These are phyloP conservation scores for Wickerhamiella musiphila DNA, from an alignment of 805 yeast species.

Conservation along the genomic window DNA sequence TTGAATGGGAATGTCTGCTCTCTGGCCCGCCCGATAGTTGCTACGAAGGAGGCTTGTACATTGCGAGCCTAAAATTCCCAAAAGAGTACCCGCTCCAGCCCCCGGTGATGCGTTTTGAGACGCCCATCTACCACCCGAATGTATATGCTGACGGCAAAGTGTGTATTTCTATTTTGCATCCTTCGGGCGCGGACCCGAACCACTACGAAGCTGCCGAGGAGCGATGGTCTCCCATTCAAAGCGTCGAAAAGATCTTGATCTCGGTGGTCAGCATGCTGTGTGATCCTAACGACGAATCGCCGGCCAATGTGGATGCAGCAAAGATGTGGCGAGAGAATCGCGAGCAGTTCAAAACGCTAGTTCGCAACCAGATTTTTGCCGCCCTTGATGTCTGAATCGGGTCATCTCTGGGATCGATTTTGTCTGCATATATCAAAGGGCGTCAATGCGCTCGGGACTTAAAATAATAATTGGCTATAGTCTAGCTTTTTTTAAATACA, in stretches of 20 bases:
- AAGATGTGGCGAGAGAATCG: slow-evolving; percentile 85
- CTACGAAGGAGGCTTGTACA: slow-evolving; percentile 76
- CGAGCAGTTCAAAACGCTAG: slow-evolving; percentile 44
- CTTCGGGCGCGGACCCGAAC: slow-evolving; percentile 95
- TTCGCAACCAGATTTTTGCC: slow-evolving; percentile 48
- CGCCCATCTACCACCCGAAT: slow-evolving; percentile 83
- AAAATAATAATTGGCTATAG: too few species aligned
- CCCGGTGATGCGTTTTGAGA: slow-evolving; percentile 56
- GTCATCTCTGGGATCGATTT: too few species aligned
- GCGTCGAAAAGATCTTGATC: slow-evolving; percentile 86
- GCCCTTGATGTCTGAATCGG: slow-evolving; percentile 67
- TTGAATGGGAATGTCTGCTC: slow-evolving; percentile 67
- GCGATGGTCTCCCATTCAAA: slow-evolving; percentile 95
- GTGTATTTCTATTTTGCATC: slow-evolving; percentile 84
- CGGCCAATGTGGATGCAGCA: slow-evolving; percentile 71
- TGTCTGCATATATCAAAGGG: too few species aligned
- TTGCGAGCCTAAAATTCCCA: slow-evolving; percentile 58
- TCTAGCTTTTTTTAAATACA: too few species aligned
- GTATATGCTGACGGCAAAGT: slow-evolving; percentile 88
- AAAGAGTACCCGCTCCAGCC: slow-evolving; percentile 71
- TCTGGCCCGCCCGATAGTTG: slow-evolving; percentile 77
- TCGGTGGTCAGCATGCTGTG: slow-evolving; percentile 94
- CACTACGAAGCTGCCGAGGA: slow-evolving; percentile 92
- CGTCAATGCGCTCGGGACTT: too few species aligned
- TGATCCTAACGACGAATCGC: slow-evolving; percentile 86